A percentile compares a stretch with the other conserved stretches of the same genome.
These are phyloP conservation scores for Beauveria brongniartii DNA, from an alignment of 2,329 filamentous ascomycete species.

Conservation along the genomic window DNA sequence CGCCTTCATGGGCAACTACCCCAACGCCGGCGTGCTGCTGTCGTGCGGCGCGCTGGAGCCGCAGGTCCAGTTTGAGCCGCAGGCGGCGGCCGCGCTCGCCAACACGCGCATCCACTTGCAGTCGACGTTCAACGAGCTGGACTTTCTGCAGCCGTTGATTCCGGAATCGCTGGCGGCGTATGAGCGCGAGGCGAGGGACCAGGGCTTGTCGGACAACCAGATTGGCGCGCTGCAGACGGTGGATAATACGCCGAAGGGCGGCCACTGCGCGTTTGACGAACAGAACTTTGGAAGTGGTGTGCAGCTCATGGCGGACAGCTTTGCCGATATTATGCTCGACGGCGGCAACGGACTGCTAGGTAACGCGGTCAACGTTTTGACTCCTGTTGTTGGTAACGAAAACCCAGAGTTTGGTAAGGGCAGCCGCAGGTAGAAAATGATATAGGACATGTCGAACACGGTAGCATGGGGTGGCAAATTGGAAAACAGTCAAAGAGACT, in stretches of 20 bases:
- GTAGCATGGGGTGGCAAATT: background rate
- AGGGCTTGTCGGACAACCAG: constrained; percentile 34
- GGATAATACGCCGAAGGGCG: constrained; percentile 46
- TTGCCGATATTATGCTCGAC: constrained; percentile 40
- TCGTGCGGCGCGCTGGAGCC: constrained; percentile 48
- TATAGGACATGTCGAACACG: background rate
- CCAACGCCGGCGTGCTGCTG: constrained; percentile 42
- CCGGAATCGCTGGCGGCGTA: constrained; percentile 43
- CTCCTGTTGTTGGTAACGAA: constrained; percentile 5
- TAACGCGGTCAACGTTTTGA: constrained; percentile 34
- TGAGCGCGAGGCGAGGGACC: constrained; percentile 35
- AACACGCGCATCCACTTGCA: constrained; percentile 49
- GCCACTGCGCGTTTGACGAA: constrained; percentile 51
- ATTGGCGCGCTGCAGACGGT: constrained; percentile 47
- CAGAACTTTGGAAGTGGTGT: constrained; percentile 46
- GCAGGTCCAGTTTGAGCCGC: constrained; percentile 41
- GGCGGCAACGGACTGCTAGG: constrained; percentile 42
- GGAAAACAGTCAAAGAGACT: too few species aligned
- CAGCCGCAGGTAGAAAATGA: background rate
- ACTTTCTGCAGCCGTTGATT: constrained; percentile 39
- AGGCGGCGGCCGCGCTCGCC: constrained; percentile 29
- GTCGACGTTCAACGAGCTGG: constrained; percentile 43
- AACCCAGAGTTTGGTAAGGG: background rate
- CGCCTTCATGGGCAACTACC: constrained; percentile 42
- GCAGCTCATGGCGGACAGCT: constrained; percentile 47